A percentile compares a stretch with the other conserved stretches of the same genome.
phyloP scores from a whole-genome alignment of 2,329 filamentous ascomycete genomes.

The Magnaporthales sp. region DNA sequence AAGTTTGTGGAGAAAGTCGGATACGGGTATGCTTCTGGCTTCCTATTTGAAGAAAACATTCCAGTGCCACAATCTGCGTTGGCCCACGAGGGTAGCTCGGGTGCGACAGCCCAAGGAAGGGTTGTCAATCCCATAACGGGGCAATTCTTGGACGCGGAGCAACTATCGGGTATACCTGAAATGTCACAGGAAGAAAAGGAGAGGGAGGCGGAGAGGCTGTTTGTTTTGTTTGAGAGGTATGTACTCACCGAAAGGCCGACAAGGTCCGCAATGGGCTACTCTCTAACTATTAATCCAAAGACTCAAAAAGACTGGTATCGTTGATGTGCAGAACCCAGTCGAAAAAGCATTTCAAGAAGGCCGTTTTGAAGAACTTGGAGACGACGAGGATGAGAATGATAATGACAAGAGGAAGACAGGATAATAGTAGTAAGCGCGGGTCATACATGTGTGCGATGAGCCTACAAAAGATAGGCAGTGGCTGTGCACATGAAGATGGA shows the following conservation, averaged over 20 bases:
- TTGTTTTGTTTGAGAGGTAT: slow-evolving; percentile 82
- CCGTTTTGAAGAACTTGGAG: slow-evolving; percentile 58
- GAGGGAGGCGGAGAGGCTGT: slow-evolving; percentile 79
- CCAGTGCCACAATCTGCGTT: slow-evolving; percentile 54
- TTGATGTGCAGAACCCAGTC: slow-evolving; percentile 74
- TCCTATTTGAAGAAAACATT: slow-evolving; percentile 77
- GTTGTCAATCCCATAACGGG: slow-evolving; percentile 79
- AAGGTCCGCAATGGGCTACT: background rate
- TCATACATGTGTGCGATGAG: too few species aligned
- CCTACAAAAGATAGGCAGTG: too few species aligned
- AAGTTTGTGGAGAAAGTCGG: slow-evolving; percentile 87
- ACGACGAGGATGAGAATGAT: slow-evolving; percentile 43
- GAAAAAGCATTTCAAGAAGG: slow-evolving; percentile 61
- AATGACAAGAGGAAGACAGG: slow-evolving; percentile 14
- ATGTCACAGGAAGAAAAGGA: slow-evolving; percentile 94
- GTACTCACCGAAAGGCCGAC: slow-evolving; percentile 8
- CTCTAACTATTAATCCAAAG: slow-evolving; percentile 19
- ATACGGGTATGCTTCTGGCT: slow-evolving; percentile 88
- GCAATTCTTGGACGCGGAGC: slow-evolving; percentile 65
- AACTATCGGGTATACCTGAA: slow-evolving; percentile 46
- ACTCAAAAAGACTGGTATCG: slow-evolving; percentile 64
- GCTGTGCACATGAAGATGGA: too few species aligned
- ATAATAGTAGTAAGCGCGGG: background rate
- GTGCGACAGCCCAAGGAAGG: slow-evolving; percentile 14
- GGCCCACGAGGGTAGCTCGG: slow-evolving; percentile 7